Evolutionary conservation across 805 yeast genomes (phyloP).

Genomic region (Lipomyces oligophaga): DNA sequence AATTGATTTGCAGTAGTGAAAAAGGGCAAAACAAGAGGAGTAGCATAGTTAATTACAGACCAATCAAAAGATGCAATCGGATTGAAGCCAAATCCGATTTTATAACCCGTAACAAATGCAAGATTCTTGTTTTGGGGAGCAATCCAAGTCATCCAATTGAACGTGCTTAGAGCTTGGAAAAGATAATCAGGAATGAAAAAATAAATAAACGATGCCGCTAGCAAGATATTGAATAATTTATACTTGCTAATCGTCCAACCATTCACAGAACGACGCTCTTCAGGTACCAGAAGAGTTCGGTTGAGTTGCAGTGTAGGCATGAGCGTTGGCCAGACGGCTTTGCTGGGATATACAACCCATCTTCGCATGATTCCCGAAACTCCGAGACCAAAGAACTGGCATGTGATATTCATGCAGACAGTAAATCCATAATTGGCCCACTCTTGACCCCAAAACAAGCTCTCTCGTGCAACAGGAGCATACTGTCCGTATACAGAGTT

Average conservation of each 20-base stretch:
- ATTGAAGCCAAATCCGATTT: constrained; percentile 58
- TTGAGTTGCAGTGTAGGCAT: constrained; percentile 48
- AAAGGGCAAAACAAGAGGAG: constrained; percentile 39
- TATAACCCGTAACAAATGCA: constrained; percentile 62
- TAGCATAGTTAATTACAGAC: constrained; percentile 45
- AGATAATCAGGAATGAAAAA: constrained; percentile 61
- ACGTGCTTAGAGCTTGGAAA: constrained; percentile 56
- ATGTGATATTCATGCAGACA: constrained; percentile 48
- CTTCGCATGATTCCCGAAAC: constrained; percentile 63
- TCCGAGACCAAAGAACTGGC: constrained; percentile 64
- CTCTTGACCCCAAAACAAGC: constrained; percentile 36
- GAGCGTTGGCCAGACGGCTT: constrained; percentile 62
- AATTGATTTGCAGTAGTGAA: constrained; percentile 44
- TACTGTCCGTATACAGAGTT: constrained; percentile 26
- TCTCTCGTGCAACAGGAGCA: constrained; percentile 22
- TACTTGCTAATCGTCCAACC: constrained; percentile 60
- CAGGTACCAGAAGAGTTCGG: constrained; percentile 18
- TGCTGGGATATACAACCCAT: constrained; percentile 54
- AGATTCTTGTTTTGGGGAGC: constrained; percentile 52
- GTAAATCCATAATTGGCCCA: constrained; percentile 49
- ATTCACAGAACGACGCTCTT: constrained; percentile 40
- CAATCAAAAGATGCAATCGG: constrained; percentile 69
- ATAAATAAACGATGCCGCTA: constrained; percentile 45
- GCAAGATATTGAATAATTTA: constrained; percentile 45
- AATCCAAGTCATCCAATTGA: constrained; percentile 64